Evolutionary conservation across 352 stramenopile species (phyloP), one percentile per base, ranked within the genome.

Genomic region (Phytopythium mirpurense): DNA sequence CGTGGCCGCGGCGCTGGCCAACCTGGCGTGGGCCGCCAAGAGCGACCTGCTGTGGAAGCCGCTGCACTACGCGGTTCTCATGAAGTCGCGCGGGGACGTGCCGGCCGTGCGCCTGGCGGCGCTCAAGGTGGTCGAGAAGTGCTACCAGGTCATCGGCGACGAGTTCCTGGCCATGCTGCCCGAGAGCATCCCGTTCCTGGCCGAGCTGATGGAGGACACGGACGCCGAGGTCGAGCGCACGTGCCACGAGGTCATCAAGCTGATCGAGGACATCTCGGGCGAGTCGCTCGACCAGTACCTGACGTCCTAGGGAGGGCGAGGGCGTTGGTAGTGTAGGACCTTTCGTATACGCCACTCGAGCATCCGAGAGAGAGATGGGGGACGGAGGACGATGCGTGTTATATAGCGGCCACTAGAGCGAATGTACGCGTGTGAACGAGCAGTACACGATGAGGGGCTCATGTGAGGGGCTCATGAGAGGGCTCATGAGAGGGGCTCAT

Each of bases 211-310:
- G 72, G 86, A 96, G 62, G 85, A 95, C 63, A 88, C 78, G 56
- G 81, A 95, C 59, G 56, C 64, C 42, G 79, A 95, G 42, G 86
- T 95, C 42, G 86, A 93, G 63, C 70, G 68, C 57, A 86, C 84
- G 62, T 92, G 81, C 67, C 83, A 93, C 66, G 63, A 78, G 32
- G 79, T 96, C n/a, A 93, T 94, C 58, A 90, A 91, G 58, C 78
- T 92, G 67, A 92, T 96, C 59, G 86, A 96, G 55, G 83, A 93
- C 38, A 92, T 95, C 54, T 95, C 81, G 26, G 86, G 86, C 51
- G 86, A 96, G 65, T 91, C 76, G 44, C 75, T 96, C 48, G 81
- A 95, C 63, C 83, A 95, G 60, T 96, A 94, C 70, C 68, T 96
- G 36, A 86, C 79, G 35, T 75, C 68, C 19, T 84, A 82, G 40